Percentiles rank a stretch among this genome's conserved stretches.
These are phyloP conservation scores for Metschnikowia chrysomelidarum DNA, from an alignment of 805 yeast species.

Conservation along the genomic window DNA sequence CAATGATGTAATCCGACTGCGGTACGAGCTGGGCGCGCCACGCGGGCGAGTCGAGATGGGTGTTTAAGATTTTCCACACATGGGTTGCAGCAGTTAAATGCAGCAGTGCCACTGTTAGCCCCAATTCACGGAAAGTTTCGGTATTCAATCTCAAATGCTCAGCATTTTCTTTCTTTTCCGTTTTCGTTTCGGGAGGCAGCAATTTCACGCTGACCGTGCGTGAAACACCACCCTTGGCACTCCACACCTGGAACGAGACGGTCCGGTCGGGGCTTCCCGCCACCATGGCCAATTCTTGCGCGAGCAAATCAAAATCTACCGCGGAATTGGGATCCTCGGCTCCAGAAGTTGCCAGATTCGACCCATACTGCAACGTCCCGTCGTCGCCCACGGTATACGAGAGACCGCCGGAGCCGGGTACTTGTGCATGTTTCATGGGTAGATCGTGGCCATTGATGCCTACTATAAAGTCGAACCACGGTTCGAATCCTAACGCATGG, in stretches of 20 bases:
- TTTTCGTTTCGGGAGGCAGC: slow-evolving; percentile 1
- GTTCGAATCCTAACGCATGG: slow-evolving; percentile 50
- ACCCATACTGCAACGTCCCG: slow-evolving; percentile 40
- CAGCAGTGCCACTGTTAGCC: slow-evolving; percentile 72
- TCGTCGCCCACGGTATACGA: slow-evolving; percentile 39
- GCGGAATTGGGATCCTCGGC: slow-evolving; percentile 37
- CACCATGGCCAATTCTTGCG: slow-evolving; percentile 40
- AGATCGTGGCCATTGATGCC: slow-evolving; percentile 71
- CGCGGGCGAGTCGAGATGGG: slow-evolving; percentile 78
- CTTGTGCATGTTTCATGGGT: slow-evolving; percentile 39
- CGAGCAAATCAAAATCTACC: slow-evolving; percentile 42
- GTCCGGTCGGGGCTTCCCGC: slow-evolving; percentile 33
- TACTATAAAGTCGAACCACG: slow-evolving; percentile 87
- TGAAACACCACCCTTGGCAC: slow-evolving; percentile 74
- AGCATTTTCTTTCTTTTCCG: slow-evolving; percentile 9
- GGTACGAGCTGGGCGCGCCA: slow-evolving; percentile 79
- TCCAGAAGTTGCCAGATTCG: slow-evolving; percentile 22
- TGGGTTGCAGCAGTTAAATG: slow-evolving; percentile 72
- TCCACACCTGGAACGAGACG: slow-evolving; percentile 69
- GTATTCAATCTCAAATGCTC: background rate
- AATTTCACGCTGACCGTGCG: slow-evolving; percentile 30
- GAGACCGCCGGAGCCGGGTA: slow-evolving; percentile 20
- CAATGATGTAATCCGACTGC: slow-evolving; percentile 83
- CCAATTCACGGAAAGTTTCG: slow-evolving; percentile 37
- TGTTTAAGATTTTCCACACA: slow-evolving; percentile 82